A percentile compares a stretch with the other conserved stretches of the same genome.
phyloP scores from a whole-genome alignment of 1,139 yeast genomes.

The Pichiaceae sp. region DNA sequence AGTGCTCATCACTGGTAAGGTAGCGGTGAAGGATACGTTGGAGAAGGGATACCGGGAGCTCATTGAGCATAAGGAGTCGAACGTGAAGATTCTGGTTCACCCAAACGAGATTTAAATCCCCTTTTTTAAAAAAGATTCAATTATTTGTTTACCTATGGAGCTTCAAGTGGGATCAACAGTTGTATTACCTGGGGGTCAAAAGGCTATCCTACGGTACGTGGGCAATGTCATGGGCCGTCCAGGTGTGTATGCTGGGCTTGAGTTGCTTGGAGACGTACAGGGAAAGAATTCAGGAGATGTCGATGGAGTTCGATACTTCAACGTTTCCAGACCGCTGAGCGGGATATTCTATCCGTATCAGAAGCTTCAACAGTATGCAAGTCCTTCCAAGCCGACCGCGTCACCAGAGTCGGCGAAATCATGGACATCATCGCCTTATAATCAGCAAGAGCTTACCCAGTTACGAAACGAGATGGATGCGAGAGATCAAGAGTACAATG shows the following conservation, averaged over 20 bases:
- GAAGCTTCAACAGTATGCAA: slow-evolving; percentile 37
- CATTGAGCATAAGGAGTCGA: slow-evolving; percentile 29
- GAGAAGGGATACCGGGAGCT: slow-evolving; percentile 30
- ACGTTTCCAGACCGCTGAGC: slow-evolving; percentile 50
- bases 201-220: slow-evolving; percentile 61
- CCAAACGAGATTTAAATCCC: slow-evolving; percentile 20
- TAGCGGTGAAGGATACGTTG: slow-evolving; percentile 28
- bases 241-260: slow-evolving; percentile 87
- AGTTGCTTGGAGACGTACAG: slow-evolving; percentile 43
- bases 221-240: slow-evolving; percentile 69
- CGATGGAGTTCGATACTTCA: slow-evolving; percentile 55
- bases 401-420: neutral
- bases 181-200: slow-evolving; percentile 27
- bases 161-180: slow-evolving; percentile 7
- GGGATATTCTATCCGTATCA: slow-evolving; percentile 72
- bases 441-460: slow-evolving; percentile 1
- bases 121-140: too few relatives aligned
- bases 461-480: neutral
- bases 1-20: slow-evolving; percentile 29
- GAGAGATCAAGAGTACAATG: neutral
- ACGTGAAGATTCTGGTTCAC: slow-evolving; percentile 30
- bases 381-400: slow-evolving; percentile 5
- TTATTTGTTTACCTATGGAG: neutral
- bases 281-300: slow-evolving; percentile 80
- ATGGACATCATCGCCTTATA: slow-evolving; percentile 3